Evolutionary conservation across 176 grass and related monocot genomes (phyloP).

Genomic region (Hsuehochloa calcarea): DNA sequence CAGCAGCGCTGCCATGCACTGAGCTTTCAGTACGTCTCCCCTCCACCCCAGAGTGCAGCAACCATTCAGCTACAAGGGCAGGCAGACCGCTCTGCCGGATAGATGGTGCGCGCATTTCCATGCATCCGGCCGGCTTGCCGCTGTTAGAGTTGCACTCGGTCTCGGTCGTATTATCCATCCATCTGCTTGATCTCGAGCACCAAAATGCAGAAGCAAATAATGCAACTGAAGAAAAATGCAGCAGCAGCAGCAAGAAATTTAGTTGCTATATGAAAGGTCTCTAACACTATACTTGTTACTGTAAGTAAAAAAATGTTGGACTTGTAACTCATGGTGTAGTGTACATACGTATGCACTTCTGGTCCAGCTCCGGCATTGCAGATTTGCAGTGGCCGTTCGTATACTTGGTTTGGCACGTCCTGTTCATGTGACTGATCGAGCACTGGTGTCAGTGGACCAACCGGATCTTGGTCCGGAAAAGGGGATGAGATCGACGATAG

Average conservation of each 20-base stretch:
- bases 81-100: neutral
- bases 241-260: neutral
- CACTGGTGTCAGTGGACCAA: conserved; percentile 44
- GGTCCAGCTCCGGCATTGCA: conserved; percentile 38
- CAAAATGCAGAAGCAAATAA: neutral
- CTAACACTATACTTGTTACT: neutral
- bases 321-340: conserved; percentile 18
- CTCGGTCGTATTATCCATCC: neutral
- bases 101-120: neutral
- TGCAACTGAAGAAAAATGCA: neutral
- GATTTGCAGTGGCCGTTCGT: conserved; percentile 21
- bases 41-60: neutral
- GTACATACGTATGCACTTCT: conserved; percentile 17
- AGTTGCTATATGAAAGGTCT: neutral
- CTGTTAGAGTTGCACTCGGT: neutral
- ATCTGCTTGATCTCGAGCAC: neutral
- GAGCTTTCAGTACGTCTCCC: neutral
- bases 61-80: neutral
- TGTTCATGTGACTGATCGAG: conserved; percentile 46
- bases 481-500: conserved; percentile 27
- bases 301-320: neutral
- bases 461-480: conserved; percentile 45
- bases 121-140: neutral
- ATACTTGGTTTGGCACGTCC: conserved; percentile 35
- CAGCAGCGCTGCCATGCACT: conserved; percentile 7